Evolutionary conservation across 192 early-diverging fungal species (phyloP).

Genomic region (Paraglomus brasilianum): DNA sequence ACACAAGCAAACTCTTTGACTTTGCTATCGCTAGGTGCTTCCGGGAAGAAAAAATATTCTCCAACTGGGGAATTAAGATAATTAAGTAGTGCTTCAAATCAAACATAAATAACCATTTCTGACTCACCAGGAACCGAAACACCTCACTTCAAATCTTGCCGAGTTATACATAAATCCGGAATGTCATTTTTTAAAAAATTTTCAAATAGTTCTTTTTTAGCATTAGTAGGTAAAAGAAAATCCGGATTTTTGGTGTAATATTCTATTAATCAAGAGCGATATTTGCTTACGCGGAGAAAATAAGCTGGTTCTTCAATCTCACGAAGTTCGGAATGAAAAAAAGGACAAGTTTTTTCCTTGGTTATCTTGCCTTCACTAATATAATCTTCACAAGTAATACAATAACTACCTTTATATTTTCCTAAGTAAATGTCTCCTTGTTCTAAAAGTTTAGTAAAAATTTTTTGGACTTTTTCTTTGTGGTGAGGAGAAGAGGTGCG

Average conservation of each 20-base stretch:
- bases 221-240: constrained; percentile 3
- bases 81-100: constrained; percentile 12
- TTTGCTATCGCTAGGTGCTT: not conserved
- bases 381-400: constrained; percentile 8
- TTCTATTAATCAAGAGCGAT: not conserved
- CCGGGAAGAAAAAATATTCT: not conserved
- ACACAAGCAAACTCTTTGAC: not conserved
- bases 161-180: constrained; percentile 3
- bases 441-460: constrained; percentile 9
- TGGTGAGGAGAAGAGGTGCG: constrained; percentile 1
- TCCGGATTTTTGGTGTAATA: not conserved
- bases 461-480: constrained; percentile 13
- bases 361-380: not conserved
- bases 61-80: not conserved
- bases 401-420: constrained; percentile 6
- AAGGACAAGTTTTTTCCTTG: not conserved
- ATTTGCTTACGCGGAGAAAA: not conserved
- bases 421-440: constrained; percentile 1
- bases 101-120: constrained; percentile 14
- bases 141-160: not conserved
- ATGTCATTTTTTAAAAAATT: not conserved
- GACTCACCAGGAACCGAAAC: not conserved
- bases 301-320: constrained; percentile 12
- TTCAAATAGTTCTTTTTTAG: constrained; percentile 6
- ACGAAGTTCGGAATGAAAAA: not conserved